These are phyloP conservation scores for Ogataea kodamae DNA, from an alignment of 805 yeast species.

Conservation along the genomic window DNA sequence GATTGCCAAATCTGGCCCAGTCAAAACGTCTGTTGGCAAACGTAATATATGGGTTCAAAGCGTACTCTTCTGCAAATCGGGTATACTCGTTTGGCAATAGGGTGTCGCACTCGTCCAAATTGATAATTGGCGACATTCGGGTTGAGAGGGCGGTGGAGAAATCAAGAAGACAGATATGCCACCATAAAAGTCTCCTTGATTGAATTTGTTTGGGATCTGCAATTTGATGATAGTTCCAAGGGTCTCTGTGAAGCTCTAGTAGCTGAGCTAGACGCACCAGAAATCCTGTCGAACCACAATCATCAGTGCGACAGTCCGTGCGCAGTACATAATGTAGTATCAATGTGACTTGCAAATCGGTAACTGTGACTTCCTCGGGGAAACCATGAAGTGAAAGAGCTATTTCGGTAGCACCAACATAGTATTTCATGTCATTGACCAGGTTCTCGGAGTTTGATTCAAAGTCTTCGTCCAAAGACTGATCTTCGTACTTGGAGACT, in stretches of 20 bases:
- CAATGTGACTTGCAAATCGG: conserved; percentile 36
- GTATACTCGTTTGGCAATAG: conserved; percentile 47
- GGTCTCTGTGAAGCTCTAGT: conserved; percentile 57
- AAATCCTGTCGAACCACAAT: conserved; percentile 50
- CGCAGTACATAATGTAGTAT: conserved; percentile 49
- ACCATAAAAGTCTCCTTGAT: conserved; percentile 58
- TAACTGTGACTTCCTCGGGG: conserved; percentile 43
- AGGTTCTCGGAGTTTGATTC: conserved; percentile 21
- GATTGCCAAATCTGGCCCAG: conserved; percentile 30
- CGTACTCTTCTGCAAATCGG: conserved; percentile 28
- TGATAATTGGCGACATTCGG: conserved; percentile 52
- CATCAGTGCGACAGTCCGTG: conserved; percentile 53
- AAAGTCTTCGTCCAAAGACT: conserved; percentile 38
- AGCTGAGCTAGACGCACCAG: conserved; percentile 55
- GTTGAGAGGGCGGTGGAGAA: conserved; percentile 53
- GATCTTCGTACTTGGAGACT: conserved; percentile 57
- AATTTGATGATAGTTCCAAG: conserved; percentile 48
- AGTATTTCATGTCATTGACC: conserved; percentile 46
- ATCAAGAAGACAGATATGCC: conserved; percentile 62
- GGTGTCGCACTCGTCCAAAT: conserved; percentile 52
- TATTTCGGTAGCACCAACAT: conserved; percentile 46
- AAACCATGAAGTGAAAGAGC: conserved; percentile 47
- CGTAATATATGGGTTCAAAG: conserved; percentile 43
- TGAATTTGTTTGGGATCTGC: conserved; percentile 47
- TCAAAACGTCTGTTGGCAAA: conserved; percentile 52